Evolutionary conservation across 139 green algal species (phyloP).

Genomic region (Yamagishiella unicocca): DNA sequence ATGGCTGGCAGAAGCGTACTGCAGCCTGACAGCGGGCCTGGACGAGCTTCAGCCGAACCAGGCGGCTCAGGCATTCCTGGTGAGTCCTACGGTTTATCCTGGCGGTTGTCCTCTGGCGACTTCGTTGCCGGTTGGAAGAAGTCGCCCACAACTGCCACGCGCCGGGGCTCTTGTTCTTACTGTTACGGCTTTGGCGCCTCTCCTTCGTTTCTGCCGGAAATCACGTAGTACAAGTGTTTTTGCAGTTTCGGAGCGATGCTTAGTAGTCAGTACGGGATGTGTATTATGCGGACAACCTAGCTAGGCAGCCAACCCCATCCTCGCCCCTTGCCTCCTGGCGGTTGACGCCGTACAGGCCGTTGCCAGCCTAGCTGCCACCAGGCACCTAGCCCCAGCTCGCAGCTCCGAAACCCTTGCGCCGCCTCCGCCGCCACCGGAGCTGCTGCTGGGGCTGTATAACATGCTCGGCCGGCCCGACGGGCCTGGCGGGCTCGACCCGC

Average conservation of each 20-base stretch:
- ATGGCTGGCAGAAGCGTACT: conserved; percentile 37
- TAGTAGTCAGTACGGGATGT: too few species aligned
- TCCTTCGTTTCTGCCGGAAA: too few species aligned
- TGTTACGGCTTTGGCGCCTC: too few species aligned
- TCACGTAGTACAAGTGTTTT: too few species aligned
- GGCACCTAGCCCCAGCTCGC: neutral
- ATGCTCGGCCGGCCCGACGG: neutral
- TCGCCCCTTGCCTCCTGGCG: neutral
- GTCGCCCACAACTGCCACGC: too few species aligned
- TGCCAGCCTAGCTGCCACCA: neutral
- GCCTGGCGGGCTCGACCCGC: neutral
- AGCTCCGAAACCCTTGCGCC: neutral
- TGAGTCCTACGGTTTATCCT: too few species aligned
- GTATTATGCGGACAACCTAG: too few species aligned
- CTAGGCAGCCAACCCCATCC: neutral
- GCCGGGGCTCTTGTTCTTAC: too few species aligned
- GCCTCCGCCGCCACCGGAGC: neutral
- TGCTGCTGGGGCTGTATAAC: conserved; percentile 6
- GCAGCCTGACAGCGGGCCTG: neutral
- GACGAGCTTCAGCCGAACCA: neutral
- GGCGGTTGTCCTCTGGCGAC: too few species aligned
- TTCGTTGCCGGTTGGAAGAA: too few species aligned
- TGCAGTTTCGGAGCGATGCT: too few species aligned
- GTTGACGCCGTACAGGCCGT: neutral
- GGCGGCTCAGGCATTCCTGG: conserved; percentile 22